phyloP scores from a whole-genome alignment of 371 early-diverging fungal species.

The Mucor circinelloides region DNA sequence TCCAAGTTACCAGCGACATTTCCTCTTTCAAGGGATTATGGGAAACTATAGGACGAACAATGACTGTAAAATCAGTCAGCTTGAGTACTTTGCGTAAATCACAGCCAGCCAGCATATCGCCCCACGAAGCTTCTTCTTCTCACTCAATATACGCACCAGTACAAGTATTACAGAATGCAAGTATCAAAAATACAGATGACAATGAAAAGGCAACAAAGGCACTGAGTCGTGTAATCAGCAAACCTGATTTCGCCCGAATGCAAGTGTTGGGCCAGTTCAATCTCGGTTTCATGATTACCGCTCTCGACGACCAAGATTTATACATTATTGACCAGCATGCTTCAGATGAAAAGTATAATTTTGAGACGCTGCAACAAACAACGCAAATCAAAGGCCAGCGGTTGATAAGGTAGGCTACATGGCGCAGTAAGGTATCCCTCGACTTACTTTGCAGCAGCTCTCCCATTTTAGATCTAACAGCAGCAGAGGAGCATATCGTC shows the following conservation, averaged over 20 bases:
- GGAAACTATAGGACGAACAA: conserved; percentile 5
- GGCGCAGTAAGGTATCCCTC: no score
- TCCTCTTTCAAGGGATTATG: conserved; percentile 4
- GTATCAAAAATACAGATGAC: conserved; percentile 44
- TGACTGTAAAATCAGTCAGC: not conserved
- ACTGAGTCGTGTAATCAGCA: conserved; percentile 67
- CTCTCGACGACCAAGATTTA: conserved; percentile 67
- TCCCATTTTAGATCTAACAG: conserved; percentile 65
- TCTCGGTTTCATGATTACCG: conserved; percentile 93
- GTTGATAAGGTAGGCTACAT: conserved; percentile 18
- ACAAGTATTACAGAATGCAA: conserved; percentile 26
- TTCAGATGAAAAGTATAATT: conserved; percentile 97
- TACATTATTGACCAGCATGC: conserved; percentile 99
- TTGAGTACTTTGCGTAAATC: not conserved
- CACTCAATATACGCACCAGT: not conserved
- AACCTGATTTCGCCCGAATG: conserved; percentile 86
- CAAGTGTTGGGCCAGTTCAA: conserved; percentile 97
- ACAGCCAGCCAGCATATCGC: not conserved
- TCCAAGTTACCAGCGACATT: not conserved
- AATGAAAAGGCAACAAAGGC: conserved; percentile 56
- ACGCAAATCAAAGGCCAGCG: conserved; percentile 71
- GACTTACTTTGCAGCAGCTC: no score
- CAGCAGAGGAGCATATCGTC: conserved; percentile 79
- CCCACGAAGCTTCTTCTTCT: not conserved
- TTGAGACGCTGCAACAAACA: conserved; percentile 76